Evolutionary conservation across 495 filamentous ascomycete species (phyloP), one percentile per base, ranked within the genome.

Genomic region (Penicillium samsonianum): DNA sequence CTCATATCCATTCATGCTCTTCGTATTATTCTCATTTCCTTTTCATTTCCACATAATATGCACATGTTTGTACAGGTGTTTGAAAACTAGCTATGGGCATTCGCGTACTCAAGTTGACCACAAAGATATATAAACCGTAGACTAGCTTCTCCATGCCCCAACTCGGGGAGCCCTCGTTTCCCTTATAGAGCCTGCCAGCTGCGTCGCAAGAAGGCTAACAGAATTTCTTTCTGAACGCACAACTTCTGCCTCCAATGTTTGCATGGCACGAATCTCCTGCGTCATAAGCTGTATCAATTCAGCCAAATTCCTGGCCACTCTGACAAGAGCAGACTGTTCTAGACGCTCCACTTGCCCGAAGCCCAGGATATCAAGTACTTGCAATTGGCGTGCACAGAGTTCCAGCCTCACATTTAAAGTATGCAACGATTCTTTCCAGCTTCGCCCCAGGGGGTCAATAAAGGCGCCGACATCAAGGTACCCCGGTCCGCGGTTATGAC

Each of bases 251-350:
- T 81, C 78, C 28, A 81, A 73, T 22, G 54, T 67, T 33, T 68
- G 72, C 50, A 81, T 77, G 11, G 67, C 57, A 5, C 67, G 67
- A 30, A 80, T 55, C 58, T 81, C 79, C 25, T 81, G 74, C 1
- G 73, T 51, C 74, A 81, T 75, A 20, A 73, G 56, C 12, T 62
- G 63, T 10, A 72, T 57, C 38, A 75, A 62, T 22, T 75, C 71
- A n/a, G 60, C 60, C 14, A 78, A 61, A 12, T 64, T 55, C 35
- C 50, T 59, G 5, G 66, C 59, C 5, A 71, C 67, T 19, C 71
- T 71, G 16, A 65, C 53, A 5, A 81, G 63, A 14, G 72, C 71
- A 17, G 78, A 79, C 26, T 61, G 58, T 22, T 70, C 56, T 22
- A 71, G 40, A 2, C 23, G 62, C 41, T 73, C 68, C 20, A 67